Base-by-base conservation (phyloP, 495 filamentous ascomycete genomes). In the Rhypophila decipiens region DNA sequence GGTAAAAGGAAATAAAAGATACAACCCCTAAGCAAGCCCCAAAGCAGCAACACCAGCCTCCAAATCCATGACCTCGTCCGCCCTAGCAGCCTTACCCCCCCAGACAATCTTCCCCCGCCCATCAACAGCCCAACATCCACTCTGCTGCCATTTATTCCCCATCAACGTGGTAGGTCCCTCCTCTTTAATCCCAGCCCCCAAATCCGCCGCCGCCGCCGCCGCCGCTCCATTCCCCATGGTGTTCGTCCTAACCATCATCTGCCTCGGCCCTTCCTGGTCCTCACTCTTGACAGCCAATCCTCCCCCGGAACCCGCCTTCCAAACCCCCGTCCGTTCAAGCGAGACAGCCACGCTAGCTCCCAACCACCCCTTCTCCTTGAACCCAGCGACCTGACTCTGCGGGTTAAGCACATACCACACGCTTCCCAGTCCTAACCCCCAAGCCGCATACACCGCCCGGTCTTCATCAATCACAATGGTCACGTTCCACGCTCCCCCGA, bases 131-230 rank as follows among this genome's bases (percentile, higher is more conserved):
- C 72, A 83, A 20, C 68, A 67, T 2, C 77, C 79, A 7, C 68
- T 60, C 42, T 70, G 76, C 62, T 83, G 78, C 78, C 79, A 83
- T 49, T 81, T 71, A 49, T 66, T 78, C n/a, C 79, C 80, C 64
- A 76, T 79, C 33, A 77, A 68, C 8, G 73, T 80, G 12, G 71
- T 52, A 4, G 63, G 60, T 10, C 66, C 66, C 19, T 64, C 58
- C n/a, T 39, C 44, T n/a, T n/a, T n/a, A n/a, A n/a, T n/a, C n/a
- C n/a, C n/a, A 7, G 48, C 45, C 8, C 34, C 43, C 15, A 36
- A 39, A 13, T 46, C 23, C 20, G 29, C 43, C 24, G 33, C 51
- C 18, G 44, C 47, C 13, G 40, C 52, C 5, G 46, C 39, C 19
- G 34, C 43, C 7, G 55, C 38, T 18, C 47, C 42, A 39, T 44